These are phyloP conservation scores for Kwoniella bestiolae DNA, from an alignment of 768 basidiomycete genomes.

Conservation along the genomic window DNA sequence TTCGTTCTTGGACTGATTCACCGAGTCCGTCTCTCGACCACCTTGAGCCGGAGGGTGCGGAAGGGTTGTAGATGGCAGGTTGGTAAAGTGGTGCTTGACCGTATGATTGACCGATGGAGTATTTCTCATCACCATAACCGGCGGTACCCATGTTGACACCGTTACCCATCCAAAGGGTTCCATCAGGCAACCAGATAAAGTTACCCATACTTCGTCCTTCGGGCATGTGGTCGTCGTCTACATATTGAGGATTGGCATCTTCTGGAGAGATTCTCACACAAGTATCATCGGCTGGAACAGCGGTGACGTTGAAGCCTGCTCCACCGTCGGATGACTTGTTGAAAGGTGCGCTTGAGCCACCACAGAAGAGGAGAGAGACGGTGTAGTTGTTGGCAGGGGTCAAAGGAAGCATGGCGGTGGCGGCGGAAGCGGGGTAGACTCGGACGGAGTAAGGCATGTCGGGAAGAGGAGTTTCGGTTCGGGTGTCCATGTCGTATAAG, in stretches of 20 bases:
- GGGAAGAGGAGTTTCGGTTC: slow-evolving; percentile 65
- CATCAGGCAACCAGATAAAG: slow-evolving; percentile 70
- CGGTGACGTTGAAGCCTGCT: slow-evolving; percentile 66
- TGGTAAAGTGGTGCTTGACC: slow-evolving; percentile 76
- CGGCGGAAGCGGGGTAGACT: slow-evolving; percentile 70
- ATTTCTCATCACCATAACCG: slow-evolving; percentile 72
- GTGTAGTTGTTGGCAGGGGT: slow-evolving; percentile 86
- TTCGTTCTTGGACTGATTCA: slow-evolving; percentile 69
- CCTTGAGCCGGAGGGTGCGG: slow-evolving; percentile 71
- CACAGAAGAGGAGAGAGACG: slow-evolving; percentile 87
- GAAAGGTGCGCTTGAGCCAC: slow-evolving; percentile 68
- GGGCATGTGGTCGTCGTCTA: slow-evolving; percentile 55
- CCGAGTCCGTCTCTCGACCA: slow-evolving; percentile 67
- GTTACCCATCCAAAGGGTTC: slow-evolving; percentile 57
- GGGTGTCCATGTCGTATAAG: slow-evolving; percentile 68
- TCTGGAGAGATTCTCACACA: slow-evolving; percentile 82
- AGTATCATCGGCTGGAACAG: slow-evolving; percentile 66
- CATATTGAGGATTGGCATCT: slow-evolving; percentile 47
- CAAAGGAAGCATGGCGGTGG: slow-evolving; percentile 84
- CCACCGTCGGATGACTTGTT: slow-evolving; percentile 70
- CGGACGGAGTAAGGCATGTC: slow-evolving; percentile 65
- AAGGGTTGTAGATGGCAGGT: slow-evolving; percentile 84
- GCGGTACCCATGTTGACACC: slow-evolving; percentile 82
- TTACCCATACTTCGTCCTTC: slow-evolving; percentile 76
- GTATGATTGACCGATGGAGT: slow-evolving; percentile 62